Percentiles rank a stretch among this genome's conserved stretches.
Conservation (phyloP, 23 red algal genomes). For the Gracilariopsis chorda region DNA sequence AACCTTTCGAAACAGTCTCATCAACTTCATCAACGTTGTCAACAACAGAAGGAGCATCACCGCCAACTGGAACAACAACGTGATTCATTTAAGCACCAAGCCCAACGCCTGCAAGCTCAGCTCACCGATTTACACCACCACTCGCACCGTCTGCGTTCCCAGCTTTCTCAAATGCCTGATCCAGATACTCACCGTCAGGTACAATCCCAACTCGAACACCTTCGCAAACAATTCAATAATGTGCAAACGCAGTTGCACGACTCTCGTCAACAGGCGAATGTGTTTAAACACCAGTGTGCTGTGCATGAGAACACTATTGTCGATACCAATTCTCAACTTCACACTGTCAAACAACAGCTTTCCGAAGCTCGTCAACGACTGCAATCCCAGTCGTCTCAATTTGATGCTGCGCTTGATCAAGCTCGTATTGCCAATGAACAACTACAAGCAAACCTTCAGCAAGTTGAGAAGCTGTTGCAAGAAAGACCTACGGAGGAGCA, state of each 20-base stretch:
- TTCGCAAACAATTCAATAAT: neutral
- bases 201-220: neutral
- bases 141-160: too few species aligned
- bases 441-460: neutral
- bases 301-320: too few species aligned
- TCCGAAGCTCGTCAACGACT: neutral
- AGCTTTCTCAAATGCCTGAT: neutral
- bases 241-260: too few species aligned
- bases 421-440: neutral
- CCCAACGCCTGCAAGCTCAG: too few species aligned
- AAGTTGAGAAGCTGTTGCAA: neutral
- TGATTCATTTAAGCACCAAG: too few species aligned
- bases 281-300: too few species aligned
- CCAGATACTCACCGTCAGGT: neutral
- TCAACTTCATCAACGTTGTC: too few species aligned
- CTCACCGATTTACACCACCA: too few species aligned
- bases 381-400: neutral
- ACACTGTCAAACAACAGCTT: neutral
- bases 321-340: neutral
- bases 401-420: neutral
- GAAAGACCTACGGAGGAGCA: neutral
- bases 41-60: too few species aligned
- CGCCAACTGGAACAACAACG: too few species aligned
- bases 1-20: too few species aligned
- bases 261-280: too few species aligned